Evolutionary conservation across 768 basidiomycete species (phyloP), one percentile per base, ranked within the genome.

Genomic region (Tricholoma hemisulphureum): DNA sequence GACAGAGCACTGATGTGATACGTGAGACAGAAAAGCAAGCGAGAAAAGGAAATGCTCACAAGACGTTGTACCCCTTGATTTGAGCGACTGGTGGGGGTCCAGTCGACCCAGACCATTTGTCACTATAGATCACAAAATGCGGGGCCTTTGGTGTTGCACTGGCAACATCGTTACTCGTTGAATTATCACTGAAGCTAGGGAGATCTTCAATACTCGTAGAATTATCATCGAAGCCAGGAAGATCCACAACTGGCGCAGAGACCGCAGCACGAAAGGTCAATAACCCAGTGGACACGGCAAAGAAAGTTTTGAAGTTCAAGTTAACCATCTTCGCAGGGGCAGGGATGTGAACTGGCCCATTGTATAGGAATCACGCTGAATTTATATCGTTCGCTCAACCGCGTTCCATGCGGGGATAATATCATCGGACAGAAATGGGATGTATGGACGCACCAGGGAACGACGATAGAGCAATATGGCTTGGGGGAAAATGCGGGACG

Each of bases 1-100:
- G 77, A 74, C 1, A 83, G 63, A 10, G 65, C 65, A 29, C 66
- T 65, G 23, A 45, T 23, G 9, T 16, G 3, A 46, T 16, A 4
- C 24, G 23, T 21, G 37, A 34, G 3, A 20, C 6, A 28, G 14
- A 23, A 21, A n/a, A 24, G 46, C 3, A 52, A 20, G 18, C 4
- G 21, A 18, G 28, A 51, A 41, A 41, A n/a, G 39, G 23, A 20
- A n/a, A 21, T 26, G 20, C n/a, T n/a, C 45, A 52, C 52, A 58
- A 53, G 10, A 58, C 57, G 23, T 58, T 58, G 24, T 20, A 58
- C 2, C 57, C 57, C 57, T 53, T 46, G 48, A 56, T 32, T 49
- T 56, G 46, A 31, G 7, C 13, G 21, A 50, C 46, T 21, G 55
- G 55, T 35, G 55, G 55, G 16, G 55, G 55, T 24, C 55, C 55